phyloP scores from a whole-genome alignment of 2,329 filamentous ascomycete species.

The Rachicladosporium sp. region DNA sequence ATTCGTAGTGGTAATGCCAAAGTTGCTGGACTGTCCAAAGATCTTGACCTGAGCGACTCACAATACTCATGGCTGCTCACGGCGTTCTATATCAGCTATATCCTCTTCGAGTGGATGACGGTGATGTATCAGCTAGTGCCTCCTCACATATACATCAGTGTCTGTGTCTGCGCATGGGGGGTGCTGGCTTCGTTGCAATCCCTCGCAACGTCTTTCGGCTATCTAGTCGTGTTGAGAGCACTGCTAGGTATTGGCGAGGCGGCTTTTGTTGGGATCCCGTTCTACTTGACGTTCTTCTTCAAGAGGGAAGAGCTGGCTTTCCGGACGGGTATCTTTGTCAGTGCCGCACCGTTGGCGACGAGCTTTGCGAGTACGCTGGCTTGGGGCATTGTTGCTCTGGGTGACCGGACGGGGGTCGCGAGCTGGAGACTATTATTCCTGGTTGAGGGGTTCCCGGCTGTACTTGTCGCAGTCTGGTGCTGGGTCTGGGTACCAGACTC shows the following conservation, averaged over 20 bases:
- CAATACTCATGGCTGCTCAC: conserved; percentile 52
- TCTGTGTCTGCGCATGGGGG: conserved; percentile 68
- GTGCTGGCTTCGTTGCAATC: conserved; percentile 61
- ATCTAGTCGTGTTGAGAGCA: conserved; percentile 50
- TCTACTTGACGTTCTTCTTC: conserved; percentile 54
- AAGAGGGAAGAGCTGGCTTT: conserved; percentile 63
- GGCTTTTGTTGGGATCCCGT: conserved; percentile 52
- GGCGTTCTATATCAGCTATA: conserved; percentile 53
- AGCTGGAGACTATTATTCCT: conserved; percentile 80
- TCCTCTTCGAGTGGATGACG: conserved; percentile 55
- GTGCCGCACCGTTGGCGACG: conserved; percentile 51
- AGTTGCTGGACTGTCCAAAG: conserved; percentile 44
- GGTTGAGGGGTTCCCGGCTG: conserved; percentile 71
- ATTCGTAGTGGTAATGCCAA: conserved; percentile 42
- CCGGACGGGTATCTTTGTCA: conserved; percentile 75
- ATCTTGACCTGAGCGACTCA: conserved; percentile 40
- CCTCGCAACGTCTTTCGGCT: conserved; percentile 32
- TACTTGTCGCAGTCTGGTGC: conserved; percentile 60
- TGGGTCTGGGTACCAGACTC: conserved; percentile 68
- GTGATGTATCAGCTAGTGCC: conserved; percentile 44
- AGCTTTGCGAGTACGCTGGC: conserved; percentile 67
- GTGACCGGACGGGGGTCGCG: conserved; percentile 53
- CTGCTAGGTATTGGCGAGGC: conserved; percentile 47
- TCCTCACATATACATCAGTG: conserved; percentile 48
- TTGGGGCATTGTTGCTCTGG: conserved; percentile 62